Evolutionary conservation across 257 asterid genomes (phyloP).

Genomic region (Mitragyna speciosa): DNA sequence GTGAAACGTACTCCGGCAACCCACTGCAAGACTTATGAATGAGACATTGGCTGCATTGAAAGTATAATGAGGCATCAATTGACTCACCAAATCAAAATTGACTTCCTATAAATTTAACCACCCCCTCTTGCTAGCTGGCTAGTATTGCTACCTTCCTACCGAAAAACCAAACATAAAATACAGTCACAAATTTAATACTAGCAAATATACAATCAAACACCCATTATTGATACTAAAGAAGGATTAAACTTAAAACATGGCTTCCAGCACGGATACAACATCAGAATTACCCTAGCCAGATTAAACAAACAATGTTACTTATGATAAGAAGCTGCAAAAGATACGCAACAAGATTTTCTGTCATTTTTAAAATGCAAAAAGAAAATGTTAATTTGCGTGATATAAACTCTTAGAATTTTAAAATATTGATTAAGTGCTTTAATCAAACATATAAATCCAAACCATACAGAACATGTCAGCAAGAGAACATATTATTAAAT

Average conservation of each 20-base stretch:
- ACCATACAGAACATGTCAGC: conserved; percentile 6
- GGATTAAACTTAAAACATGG: not conserved
- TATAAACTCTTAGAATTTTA: not conserved
- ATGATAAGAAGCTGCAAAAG: not conserved
- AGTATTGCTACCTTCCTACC: not conserved
- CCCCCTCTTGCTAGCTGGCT: not conserved
- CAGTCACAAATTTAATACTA: not conserved
- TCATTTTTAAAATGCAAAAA: not conserved
- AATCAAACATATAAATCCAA: not conserved
- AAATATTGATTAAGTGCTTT: not conserved
- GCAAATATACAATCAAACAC: not conserved
- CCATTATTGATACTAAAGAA: not conserved
- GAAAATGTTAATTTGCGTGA: not conserved
- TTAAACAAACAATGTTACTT: not conserved
- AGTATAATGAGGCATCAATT: not conserved
- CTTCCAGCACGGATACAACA: not conserved
- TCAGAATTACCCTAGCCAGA: not conserved
- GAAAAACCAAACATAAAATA: not conserved
- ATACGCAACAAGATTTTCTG: not conserved
- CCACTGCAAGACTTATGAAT: not conserved
- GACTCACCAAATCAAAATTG: not conserved
- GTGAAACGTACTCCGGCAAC: not conserved
- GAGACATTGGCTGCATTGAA: not conserved
- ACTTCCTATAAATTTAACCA: not conserved
- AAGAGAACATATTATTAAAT: not conserved